A percentile compares a stretch with the other conserved stretches of the same genome.
phyloP scores from a whole-genome alignment of 192 early-diverging fungal genomes.

The Coemansia reversa region DNA sequence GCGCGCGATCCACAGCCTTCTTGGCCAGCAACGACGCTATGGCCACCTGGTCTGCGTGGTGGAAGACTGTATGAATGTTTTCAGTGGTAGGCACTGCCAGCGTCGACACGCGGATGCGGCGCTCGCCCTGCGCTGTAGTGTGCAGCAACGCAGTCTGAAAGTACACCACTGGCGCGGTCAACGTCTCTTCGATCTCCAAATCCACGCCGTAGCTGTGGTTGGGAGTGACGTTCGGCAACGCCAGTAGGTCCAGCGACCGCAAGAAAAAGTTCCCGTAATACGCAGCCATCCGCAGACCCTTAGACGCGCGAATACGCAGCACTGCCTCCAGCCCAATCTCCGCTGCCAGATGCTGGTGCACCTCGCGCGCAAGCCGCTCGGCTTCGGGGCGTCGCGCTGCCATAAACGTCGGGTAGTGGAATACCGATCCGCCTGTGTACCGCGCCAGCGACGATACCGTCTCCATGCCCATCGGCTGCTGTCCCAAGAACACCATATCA shows the following conservation, averaged over 20 bases:
- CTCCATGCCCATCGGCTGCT: slow-evolving; percentile 83
- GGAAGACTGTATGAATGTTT: slow-evolving; percentile 77
- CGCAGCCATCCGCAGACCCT: slow-evolving; percentile 81
- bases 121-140: slow-evolving; percentile 84
- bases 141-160: slow-evolving; percentile 95
- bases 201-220: slow-evolving; percentile 91
- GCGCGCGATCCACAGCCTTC: slow-evolving; percentile 87
- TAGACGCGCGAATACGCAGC: slow-evolving; percentile 86
- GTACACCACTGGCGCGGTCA: slow-evolving; percentile 74
- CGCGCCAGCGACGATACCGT: slow-evolving; percentile 64
- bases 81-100: slow-evolving; percentile 83
- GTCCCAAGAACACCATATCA: slow-evolving; percentile 85
- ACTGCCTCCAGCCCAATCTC: slow-evolving; percentile 89
- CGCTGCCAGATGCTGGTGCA: slow-evolving; percentile 75
- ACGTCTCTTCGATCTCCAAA: slow-evolving; percentile 69
- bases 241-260: slow-evolving; percentile 86
- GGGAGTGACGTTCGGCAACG: slow-evolving; percentile 89
- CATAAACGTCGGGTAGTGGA: slow-evolving; percentile 89
- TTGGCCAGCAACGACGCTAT: slow-evolving; percentile 80
- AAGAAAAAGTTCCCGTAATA: slow-evolving; percentile 99
- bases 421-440: slow-evolving; percentile 86
- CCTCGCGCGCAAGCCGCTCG: slow-evolving; percentile 77
- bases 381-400: slow-evolving; percentile 80
- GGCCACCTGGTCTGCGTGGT: slow-evolving; percentile 79
- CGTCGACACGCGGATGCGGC: slow-evolving; percentile 92